These are phyloP conservation scores for Naganishia randhawae DNA, from an alignment of 768 basidiomycete genomes.

Conservation along the genomic window DNA sequence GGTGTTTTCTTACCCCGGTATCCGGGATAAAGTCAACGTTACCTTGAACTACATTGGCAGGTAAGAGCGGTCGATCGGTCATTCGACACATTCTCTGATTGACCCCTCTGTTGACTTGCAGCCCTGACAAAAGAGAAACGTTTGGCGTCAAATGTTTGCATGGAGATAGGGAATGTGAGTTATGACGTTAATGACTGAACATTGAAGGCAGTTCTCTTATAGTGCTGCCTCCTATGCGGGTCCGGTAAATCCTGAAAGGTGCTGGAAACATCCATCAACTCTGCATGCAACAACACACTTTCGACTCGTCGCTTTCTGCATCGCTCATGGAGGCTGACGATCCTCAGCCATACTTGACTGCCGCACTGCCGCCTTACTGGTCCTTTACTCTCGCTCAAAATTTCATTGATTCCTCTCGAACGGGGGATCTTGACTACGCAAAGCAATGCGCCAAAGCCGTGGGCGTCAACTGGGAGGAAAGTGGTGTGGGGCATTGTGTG, in stretches of 20 bases:
- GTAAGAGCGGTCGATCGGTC: slow-evolving; percentile 51
- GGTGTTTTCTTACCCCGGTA: slow-evolving; percentile 55
- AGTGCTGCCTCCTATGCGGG: slow-evolving; percentile 37
- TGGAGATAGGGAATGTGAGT: slow-evolving; percentile 68
- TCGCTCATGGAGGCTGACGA: slow-evolving; percentile 45
- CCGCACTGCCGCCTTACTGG: slow-evolving; percentile 57
- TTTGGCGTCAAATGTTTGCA: slow-evolving; percentile 82
- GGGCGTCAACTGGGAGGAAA: slow-evolving; percentile 68
- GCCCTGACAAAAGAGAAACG: slow-evolving; percentile 54
- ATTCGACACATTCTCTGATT: background rate
- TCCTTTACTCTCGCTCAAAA: slow-evolving; percentile 77
- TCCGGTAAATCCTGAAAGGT: background rate
- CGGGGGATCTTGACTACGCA: slow-evolving; percentile 66
- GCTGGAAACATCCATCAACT: slow-evolving; percentile 82
- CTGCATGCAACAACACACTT: slow-evolving; percentile 58
- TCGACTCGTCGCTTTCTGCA: slow-evolving; percentile 50
- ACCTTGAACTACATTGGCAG: slow-evolving; percentile 68
- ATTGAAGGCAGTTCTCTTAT: background rate
- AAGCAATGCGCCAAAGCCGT: slow-evolving; percentile 63
- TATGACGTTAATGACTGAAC: background rate
- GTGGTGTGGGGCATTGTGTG: slow-evolving; percentile 55
- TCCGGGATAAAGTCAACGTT: slow-evolving; percentile 64
- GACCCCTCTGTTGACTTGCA: slow-evolving; percentile 41
- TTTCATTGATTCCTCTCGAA: slow-evolving; percentile 57
- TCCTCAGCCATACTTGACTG: slow-evolving; percentile 18